Conservation (phyloP, 208 protist genomes). For the Naegleria lovaniensis region DNA sequence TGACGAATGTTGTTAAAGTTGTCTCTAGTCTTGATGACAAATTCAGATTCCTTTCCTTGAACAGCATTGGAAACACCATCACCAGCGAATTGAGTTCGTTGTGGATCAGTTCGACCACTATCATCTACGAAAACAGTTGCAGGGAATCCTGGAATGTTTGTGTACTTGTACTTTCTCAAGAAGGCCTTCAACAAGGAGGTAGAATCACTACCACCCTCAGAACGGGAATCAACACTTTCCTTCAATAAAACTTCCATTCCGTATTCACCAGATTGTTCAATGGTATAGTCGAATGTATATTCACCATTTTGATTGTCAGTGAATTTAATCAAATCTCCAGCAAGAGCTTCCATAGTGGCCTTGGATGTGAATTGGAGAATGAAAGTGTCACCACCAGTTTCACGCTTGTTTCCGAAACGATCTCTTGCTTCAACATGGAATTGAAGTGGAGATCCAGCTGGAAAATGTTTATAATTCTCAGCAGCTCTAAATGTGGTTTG, state of each 20-base stretch:
- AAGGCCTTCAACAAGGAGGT: neutral
- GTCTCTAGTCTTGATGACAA: neutral
- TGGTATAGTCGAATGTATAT: neutral
- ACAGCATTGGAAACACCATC: neutral
- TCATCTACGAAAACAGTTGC: neutral
- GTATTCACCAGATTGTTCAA: conserved; percentile 16
- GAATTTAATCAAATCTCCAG: neutral
- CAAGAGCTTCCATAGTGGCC: neutral
- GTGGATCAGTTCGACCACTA: neutral
- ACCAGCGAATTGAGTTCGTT: neutral
- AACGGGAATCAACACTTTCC: neutral
- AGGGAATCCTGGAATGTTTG: neutral
- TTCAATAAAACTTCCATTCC: conserved; percentile 22
- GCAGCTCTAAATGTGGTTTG: neutral
- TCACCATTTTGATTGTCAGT: neutral
- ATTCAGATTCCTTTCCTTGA: neutral
- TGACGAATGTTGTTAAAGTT: neutral
- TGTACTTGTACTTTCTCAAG: neutral
- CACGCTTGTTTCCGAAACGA: neutral
- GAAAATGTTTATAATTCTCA: neutral
- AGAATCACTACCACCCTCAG: neutral
- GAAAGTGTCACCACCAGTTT: neutral
- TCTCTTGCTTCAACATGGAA: neutral
- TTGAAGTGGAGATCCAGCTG: neutral
- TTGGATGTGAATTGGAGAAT: neutral